Evolutionary conservation across 768 basidiomycete species (phyloP), one percentile per base, ranked within the genome.

Genomic region (Xerocomellus amylosporus): DNA sequence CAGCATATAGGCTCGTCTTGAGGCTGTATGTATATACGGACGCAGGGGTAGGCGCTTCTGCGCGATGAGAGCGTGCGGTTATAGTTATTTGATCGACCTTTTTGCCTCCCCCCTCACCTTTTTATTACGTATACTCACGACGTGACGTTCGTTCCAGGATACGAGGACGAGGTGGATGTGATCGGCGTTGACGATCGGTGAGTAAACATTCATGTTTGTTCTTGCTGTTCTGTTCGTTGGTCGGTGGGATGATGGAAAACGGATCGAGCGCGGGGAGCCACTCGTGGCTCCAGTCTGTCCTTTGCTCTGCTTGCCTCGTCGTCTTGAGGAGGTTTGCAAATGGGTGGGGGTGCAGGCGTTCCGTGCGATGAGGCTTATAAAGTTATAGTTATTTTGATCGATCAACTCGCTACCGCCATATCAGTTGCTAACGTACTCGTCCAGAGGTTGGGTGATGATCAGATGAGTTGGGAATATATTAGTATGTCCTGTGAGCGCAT

Each of bases 321-420:
- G 70, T 70, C 56, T 51, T 72, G 70, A 66, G 56, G 59, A 34
- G 51, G 48, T 31, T 53, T 49, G 69, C 68, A 64, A 66, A 61
- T 7, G 61, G 53, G 55, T 24, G 46, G 53, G 37, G 61, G 56
- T 50, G 61, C 40, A 46, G 66, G 50, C 62, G 70, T 58, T 70
- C 62, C 36, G 47, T 39, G 64, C 53, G 22, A 60, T 56, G 69
- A 58, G 46, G 13, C 52, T 54, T 55, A 24, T 30, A 34, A 47
- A 54, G 70, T 71, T 68, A 70, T 70, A 65, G 65, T 70, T 70
- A 67, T 70, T 71, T 66, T 70, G 68, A 70, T 38, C 62, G 58
- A 49, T 39, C 6, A 20, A 46, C 47, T 49, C 13, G 12, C 0
- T 30, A 8, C 42, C 2, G 7, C 4, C 7, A 0, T 22, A 20